These are phyloP conservation scores for Scutellaria minor DNA, from an alignment of 257 asterid genomes.

Conservation along the genomic window DNA sequence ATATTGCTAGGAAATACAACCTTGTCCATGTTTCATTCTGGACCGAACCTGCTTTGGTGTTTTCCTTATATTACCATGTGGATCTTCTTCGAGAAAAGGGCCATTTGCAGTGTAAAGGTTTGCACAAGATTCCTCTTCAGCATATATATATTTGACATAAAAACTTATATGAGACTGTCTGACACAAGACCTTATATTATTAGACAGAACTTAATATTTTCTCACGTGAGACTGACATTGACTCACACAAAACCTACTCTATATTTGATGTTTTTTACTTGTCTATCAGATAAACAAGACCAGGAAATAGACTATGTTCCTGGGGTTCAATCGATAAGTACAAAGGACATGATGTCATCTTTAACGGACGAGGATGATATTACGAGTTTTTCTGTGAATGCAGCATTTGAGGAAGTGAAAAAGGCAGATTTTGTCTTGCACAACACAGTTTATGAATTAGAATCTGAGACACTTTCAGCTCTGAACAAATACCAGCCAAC, in stretches of 20 bases:
- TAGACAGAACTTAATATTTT: no score
- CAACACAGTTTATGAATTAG: constrained; percentile 32
- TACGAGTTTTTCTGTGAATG: constrained; percentile 7
- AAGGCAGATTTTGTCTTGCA: constrained; percentile 33
- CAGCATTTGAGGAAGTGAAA: constrained; percentile 18
- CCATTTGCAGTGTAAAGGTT: constrained; percentile 47
- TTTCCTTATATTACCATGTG: constrained; percentile 41
- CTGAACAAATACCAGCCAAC: constrained; percentile 30
- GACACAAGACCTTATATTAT: no score
- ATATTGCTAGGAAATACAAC: constrained; percentile 44
- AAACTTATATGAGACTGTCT: no score
- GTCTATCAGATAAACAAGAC: constrained; percentile 30
- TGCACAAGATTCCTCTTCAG: neutral
- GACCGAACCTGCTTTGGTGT: constrained; percentile 45
- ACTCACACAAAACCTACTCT: no score
- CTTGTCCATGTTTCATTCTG: constrained; percentile 47
- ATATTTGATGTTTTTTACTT: neutral
- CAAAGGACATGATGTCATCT: constrained; percentile 23
- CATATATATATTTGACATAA: neutral
- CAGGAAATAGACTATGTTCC: constrained; percentile 30
- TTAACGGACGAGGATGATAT: neutral
- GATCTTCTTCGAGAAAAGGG: constrained; percentile 38
- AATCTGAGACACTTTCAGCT: constrained; percentile 22
- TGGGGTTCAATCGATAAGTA: constrained; percentile 27
- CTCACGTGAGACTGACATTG: no score